Evolutionary conservation across 805 yeast genomes (phyloP), one percentile per base, ranked within the genome.

Genomic region (Hanseniaspora nectarophila): DNA sequence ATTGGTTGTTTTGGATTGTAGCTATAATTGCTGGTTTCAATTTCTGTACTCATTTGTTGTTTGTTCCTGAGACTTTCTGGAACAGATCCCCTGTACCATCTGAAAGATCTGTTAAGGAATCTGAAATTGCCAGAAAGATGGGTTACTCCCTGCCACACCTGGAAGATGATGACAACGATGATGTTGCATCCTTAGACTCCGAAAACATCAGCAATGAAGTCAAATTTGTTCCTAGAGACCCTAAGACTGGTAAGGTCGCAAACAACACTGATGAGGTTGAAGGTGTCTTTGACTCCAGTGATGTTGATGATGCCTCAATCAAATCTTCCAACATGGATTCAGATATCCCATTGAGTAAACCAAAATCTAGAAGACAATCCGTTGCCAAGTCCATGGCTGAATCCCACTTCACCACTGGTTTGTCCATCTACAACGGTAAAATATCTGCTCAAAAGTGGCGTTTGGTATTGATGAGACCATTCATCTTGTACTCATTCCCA

Each of bases 11-110:
- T 59, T 79, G 81, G 80, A 73, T 78, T 35, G 63, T 75, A 42
- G 66, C 80, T 12, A 77, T 78, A 35, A 69, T 78, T 52, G 67
- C 75, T 13, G 82, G 77, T 0, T 60, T 68, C 37, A 67, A 70
- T 56, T 65, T 76, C 32, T 57, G 72, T 2, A 61, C 72, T 28
- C 72, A 76, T 13, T 72, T 70, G 53, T 59, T 78, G 12, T 78
- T 77, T 60, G 82, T 77, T 20, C 84, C 83, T 2, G 84, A 79
- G 54, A 79, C 84, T 1, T 78, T 75, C 63, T 78, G 81, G 80
- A 77, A 74, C 54, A 67, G 84, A 53, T 61, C 74, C 0, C 80
- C 81, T 5, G 67, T 69, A 1, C 75, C 74, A 16, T 68, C 67
- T 56, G 72, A 74, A 57, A 64, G 76, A 55, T 73, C 78, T 3